Base-by-base conservation (phyloP, 805 yeast genomes). In the Wickerhamomyces sydowiorum region DNA sequence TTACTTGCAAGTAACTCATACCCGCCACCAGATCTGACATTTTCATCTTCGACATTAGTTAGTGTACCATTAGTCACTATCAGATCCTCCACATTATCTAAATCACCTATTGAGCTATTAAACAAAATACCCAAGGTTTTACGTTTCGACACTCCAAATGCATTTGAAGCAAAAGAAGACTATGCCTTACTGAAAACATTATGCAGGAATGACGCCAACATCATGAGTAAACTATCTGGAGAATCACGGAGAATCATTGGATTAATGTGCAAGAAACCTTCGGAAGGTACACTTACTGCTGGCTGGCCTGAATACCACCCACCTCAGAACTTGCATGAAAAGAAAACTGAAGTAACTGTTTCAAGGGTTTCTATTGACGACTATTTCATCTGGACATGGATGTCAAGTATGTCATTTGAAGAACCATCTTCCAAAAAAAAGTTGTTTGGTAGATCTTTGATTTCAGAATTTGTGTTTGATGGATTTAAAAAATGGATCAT, bases 311-410 rank as follows among this genome's bases (percentile, higher is more conserved):
- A 51, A 20, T 42, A 46, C 19, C 52, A 63, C 40, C 35, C 56
- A 28, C 52, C 46, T 48, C 61, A 34, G 59, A 68, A 48, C 51
- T 64, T 45, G 47, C 37, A 42, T 38, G 46, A 39, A 33, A 44
- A 55, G 30, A 39, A 47, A 21, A 60, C 51, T 48, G 59, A 44
- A 54, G 72, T 48, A 17, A 46, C 53, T 22, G 70, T 86, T 9
- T 65, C 76, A 8, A 73, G 85, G 45, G 82, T 85, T 1, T 73
- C 86, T 6, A 77, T 88, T 17, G 95, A 86, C 60, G 96, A 88
- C 60, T 88, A 84, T 60, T 88, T 82, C 55, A 86, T 87, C 23
- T 88, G 96, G 96, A 76, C 96, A 1, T 88, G 96, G 96, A 67
- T 87, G 54, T 78, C 89, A 1, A 75, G 88, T 2, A 58, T 87